Base-by-base conservation (phyloP, 371 early-diverging fungal species). In the Actinomortierella ambigua region DNA sequence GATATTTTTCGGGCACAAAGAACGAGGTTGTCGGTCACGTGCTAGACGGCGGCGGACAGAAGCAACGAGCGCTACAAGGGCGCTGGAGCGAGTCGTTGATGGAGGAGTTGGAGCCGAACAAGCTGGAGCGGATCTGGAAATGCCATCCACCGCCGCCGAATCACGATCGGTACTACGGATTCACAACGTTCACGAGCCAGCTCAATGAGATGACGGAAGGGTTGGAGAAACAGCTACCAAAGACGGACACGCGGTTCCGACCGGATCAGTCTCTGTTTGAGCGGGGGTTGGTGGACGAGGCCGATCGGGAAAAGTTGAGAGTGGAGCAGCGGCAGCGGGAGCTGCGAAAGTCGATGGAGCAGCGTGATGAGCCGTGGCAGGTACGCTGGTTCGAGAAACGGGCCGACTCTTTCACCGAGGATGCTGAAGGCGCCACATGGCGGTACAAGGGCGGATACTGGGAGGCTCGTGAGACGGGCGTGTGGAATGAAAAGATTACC, bases 281-380 rank as follows among this genome's bases (percentile, higher is more conserved):
- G 69, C 76, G 90, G 55, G 96, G 96, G 50, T 76, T 79, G 8
- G 77, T 87, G 0, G 90, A 87, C 18, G 88, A 86, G 43, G 97
- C 97, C 4, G 95, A 97, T 59, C 67, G 46, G n/a, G 90, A 92
- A 56, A 97, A 97, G 76, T 75, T 80, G 47, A 79, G 90, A 44
- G 78, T 97, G n/a, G 97, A 97, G 61, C 90, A 93, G 58, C 82
- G 80, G 46, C 97, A 97, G 79, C 84, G 97, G 4, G 92, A 88
- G 5, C 78, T 85, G 26, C 81, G 95, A 39, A 88, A 89, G 64
- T 68, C 80, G 14, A 81, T 94, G 69, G 94, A 94, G 68, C 58
- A 64, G 6, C 62, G 67, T 1, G 92, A 90, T 14, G 59, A 76
- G 5, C 54, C 59, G 7, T 95, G 93, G 93, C 68, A 58, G 43